These are phyloP conservation scores for Phytophthora citricola DNA, from an alignment of 352 stramenopile species.

Conservation along the genomic window DNA sequence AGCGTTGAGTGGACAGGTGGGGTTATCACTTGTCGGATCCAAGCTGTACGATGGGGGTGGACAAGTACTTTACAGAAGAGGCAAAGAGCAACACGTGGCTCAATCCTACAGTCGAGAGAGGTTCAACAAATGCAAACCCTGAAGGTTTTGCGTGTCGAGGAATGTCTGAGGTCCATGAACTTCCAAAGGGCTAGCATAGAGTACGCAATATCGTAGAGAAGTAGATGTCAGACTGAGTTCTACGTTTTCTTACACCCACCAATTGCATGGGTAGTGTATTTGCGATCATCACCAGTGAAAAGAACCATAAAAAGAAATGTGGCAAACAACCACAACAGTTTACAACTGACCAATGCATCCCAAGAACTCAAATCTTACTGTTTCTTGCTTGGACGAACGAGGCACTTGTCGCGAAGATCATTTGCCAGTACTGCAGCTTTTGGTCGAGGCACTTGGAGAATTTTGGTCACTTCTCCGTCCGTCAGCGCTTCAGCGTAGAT, in stretches of 20 bases:
- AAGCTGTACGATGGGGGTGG: background rate
- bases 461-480: slow-evolving; percentile 35
- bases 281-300: too few relatives aligned
- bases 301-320: background rate
- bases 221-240: too few relatives aligned
- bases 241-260: background rate
- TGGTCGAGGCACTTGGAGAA: slow-evolving; percentile 52
- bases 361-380: slow-evolving; percentile 9
- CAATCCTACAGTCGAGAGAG: slow-evolving; percentile 2
- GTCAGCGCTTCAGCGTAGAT: slow-evolving; percentile 51
- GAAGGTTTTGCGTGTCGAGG: slow-evolving; percentile 6
- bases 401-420: slow-evolving; percentile 50
- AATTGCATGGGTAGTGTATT: too few relatives aligned
- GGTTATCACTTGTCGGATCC: slow-evolving; percentile 2
- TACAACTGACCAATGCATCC: slow-evolving; percentile 8
- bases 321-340: slow-evolving; percentile 11
- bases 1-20: background rate
- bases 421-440: slow-evolving; percentile 54
- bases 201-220: too few relatives aligned
- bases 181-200: too few relatives aligned
- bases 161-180: slow-evolving; percentile 2
- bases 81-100: background rate
- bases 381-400: slow-evolving; percentile 31
- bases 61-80: background rate
- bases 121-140: slow-evolving; percentile 5